phyloP scores from a whole-genome alignment of 441 rosid genomes.

The Macaranga tanarius region DNA sequence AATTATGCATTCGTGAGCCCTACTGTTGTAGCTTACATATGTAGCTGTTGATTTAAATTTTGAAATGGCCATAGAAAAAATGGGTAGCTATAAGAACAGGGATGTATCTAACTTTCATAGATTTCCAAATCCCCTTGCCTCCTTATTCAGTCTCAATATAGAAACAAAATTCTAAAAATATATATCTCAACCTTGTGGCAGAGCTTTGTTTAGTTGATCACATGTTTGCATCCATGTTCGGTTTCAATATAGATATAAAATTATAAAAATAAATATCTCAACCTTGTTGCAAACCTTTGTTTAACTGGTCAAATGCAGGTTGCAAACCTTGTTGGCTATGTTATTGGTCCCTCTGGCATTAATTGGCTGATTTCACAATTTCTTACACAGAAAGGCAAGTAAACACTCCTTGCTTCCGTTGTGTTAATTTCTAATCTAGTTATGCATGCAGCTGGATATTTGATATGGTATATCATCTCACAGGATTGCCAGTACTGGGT shows the following conservation, averaged over 20 bases:
- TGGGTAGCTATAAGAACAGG: not conserved
- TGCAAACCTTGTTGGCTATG: slow-evolving; percentile 93
- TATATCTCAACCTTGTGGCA: not conserved
- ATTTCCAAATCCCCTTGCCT: not conserved
- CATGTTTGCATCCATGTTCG: slow-evolving; percentile 6
- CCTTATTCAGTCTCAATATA: not conserved
- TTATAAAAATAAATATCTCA: too few relatives aligned
- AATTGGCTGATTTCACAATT: slow-evolving; percentile 74
- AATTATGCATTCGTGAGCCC: too few relatives aligned
- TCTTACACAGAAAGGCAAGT: slow-evolving; percentile 63
- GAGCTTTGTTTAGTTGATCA: slow-evolving; percentile 3
- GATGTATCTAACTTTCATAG: not conserved
- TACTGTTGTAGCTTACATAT: too few relatives aligned
- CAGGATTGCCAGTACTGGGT: slow-evolving; percentile 63
- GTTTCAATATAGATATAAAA: not conserved
- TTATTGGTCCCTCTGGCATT: slow-evolving; percentile 78
- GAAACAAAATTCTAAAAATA: too few relatives aligned
- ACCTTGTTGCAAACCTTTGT: not conserved
- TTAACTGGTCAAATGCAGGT: slow-evolving; percentile 45
- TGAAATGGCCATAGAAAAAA: not conserved
- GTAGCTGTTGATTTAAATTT: not conserved
- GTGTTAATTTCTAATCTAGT: slow-evolving; percentile 9
- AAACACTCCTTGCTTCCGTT: not conserved
- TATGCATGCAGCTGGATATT: not conserved
- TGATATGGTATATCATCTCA: slow-evolving; percentile 22